Conservation (phyloP, 2,329 filamentous ascomycete genomes). For the Xylariales sp. region DNA sequence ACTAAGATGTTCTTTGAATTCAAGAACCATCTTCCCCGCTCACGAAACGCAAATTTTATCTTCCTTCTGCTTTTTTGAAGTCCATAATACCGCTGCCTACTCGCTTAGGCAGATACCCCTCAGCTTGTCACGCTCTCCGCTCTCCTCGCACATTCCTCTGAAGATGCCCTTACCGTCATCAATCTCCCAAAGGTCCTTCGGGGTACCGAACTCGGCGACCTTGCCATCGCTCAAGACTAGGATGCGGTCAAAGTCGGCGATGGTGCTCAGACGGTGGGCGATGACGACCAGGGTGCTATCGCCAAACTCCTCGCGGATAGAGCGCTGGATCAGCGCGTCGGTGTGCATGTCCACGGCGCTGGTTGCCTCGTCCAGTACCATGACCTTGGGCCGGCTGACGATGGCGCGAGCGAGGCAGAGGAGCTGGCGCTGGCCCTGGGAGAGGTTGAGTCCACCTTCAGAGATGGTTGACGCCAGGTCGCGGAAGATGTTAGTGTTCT, state of each 20-base stretch:
- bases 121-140: slow-evolving; percentile 53
- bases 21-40: too few species aligned
- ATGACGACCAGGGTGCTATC: slow-evolving; percentile 69
- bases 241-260: slow-evolving; percentile 72
- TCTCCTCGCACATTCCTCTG: slow-evolving; percentile 58
- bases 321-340: slow-evolving; percentile 68
- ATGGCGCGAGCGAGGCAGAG: slow-evolving; percentile 72
- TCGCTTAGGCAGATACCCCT: slow-evolving; percentile 36
- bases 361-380: slow-evolving; percentile 78
- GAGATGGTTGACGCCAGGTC: slow-evolving; percentile 60
- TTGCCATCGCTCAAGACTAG: slow-evolving; percentile 65
- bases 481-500: slow-evolving; percentile 63
- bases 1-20: too few species aligned
- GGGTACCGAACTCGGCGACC: slow-evolving; percentile 64
- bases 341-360: slow-evolving; percentile 75
- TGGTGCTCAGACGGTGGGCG: slow-evolving; percentile 70
- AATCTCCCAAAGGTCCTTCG: slow-evolving; percentile 53
- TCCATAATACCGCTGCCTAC: too few species aligned
- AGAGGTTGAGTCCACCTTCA: slow-evolving; percentile 70
- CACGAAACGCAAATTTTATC: too few species aligned
- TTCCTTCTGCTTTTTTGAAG: too few species aligned
- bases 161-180: slow-evolving; percentile 41
- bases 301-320: slow-evolving; percentile 67
- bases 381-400: slow-evolving; percentile 67
- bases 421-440: slow-evolving; percentile 72